A percentile compares a stretch with the other conserved stretches of the same genome.
Evolutionary conservation across 1,284 basidiomycete species (phyloP).

Genomic region (Rhodotorula sp.): DNA sequence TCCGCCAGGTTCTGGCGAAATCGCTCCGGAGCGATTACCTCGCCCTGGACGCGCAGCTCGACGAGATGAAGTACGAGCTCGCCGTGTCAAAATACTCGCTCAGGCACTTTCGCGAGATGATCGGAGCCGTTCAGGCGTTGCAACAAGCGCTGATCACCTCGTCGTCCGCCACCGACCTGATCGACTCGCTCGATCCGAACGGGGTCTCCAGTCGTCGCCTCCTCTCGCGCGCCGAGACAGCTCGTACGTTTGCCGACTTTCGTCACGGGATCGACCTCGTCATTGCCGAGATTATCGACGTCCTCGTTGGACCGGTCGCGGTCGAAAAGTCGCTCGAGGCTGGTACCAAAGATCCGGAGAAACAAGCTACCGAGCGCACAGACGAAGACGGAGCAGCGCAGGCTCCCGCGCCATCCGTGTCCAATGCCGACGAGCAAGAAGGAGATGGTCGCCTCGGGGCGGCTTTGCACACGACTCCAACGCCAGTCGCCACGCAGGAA

Average conservation of each 20-base stretch:
- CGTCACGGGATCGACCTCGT: conserved; percentile 34
- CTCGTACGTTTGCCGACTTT: conserved; percentile 24
- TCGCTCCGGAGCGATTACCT: conserved; percentile 34
- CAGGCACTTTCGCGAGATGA: conserved; percentile 31
- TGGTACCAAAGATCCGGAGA: not conserved
- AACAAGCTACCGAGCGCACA: not conserved
- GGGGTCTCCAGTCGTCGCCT: conserved; percentile 31
- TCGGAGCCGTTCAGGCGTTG: conserved; percentile 28
- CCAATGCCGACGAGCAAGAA: not conserved
- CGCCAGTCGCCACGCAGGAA: conserved; percentile 15
- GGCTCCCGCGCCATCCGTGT: not conserved
- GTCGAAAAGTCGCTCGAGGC: not conserved
- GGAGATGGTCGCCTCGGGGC: conserved; percentile 7
- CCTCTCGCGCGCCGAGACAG: conserved; percentile 17
- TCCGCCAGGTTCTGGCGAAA: conserved; percentile 30
- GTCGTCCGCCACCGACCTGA: conserved; percentile 34
- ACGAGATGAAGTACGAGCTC: conserved; percentile 31
- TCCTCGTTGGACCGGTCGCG: conserved; percentile 9
- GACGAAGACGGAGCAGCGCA: not conserved
- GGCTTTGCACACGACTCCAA: conserved; percentile 19
- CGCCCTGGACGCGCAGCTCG: conserved; percentile 27
- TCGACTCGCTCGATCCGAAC: conserved; percentile 27
- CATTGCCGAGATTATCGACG: conserved; percentile 34
- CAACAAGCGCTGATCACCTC: conserved; percentile 37
- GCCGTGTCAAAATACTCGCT: conserved; percentile 18